phyloP scores from a whole-genome alignment of 306 rosid species.

The Crataegus laevigata region DNA sequence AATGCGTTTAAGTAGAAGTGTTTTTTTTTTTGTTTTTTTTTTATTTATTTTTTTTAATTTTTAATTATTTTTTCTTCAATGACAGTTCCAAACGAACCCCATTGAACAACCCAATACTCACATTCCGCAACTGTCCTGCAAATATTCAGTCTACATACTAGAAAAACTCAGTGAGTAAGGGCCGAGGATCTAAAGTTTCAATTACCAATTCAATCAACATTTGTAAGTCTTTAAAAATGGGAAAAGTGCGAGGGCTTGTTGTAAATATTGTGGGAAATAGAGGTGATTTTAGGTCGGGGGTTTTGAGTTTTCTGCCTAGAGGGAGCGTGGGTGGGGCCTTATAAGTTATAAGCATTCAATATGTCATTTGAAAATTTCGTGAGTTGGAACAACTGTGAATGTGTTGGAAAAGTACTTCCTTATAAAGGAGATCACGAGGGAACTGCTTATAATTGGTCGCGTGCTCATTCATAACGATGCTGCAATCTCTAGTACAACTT shows the following conservation, averaged over 20 bases:
- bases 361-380: neutral
- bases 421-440: neutral
- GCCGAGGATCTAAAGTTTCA: neutral
- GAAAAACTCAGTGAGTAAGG: neutral
- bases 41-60: no score
- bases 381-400: neutral
- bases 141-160: neutral
- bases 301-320: neutral
- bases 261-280: neutral
- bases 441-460: neutral
- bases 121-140: neutral
- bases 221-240: neutral
- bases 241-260: neutral
- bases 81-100: no score
- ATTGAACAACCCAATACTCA: neutral
- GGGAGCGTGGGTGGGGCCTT: conserved; percentile 4
- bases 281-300: neutral
- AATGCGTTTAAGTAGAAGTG: neutral
- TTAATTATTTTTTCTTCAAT: no score
- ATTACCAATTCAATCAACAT: neutral
- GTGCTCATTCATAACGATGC: no score
- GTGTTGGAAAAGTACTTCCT: neutral
- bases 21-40: no score
- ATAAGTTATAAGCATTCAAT: neutral
- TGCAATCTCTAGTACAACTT: no score